A percentile compares a stretch with the other conserved stretches of the same genome.
Evolutionary conservation across 2,329 filamentous ascomycete species (phyloP).

Genomic region (Calonectria hongkongensis): DNA sequence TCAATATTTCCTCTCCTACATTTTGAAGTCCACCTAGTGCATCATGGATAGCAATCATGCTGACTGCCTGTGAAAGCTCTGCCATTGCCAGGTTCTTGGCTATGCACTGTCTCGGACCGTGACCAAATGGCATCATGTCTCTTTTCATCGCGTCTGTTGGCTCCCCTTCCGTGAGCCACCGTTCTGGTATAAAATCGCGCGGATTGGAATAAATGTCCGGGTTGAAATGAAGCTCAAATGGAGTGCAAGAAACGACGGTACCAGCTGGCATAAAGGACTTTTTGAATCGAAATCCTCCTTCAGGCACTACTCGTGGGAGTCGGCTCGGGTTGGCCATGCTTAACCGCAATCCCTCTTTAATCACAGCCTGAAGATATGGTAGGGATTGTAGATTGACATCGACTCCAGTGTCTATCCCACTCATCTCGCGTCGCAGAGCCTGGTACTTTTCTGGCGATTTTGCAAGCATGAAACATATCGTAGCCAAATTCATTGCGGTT

Average conservation of each 20-base stretch:
- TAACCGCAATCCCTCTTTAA: slow-evolving; percentile 70
- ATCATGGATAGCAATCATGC: slow-evolving; percentile 9
- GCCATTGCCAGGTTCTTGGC: slow-evolving; percentile 67
- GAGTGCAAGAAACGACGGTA: slow-evolving; percentile 66
- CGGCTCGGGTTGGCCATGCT: slow-evolving; percentile 71
- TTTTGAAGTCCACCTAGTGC: slow-evolving; percentile 1
- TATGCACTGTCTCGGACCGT: slow-evolving; percentile 69
- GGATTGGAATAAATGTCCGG: slow-evolving; percentile 65
- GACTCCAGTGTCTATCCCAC: background rate
- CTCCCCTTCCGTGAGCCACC: slow-evolving; percentile 60
- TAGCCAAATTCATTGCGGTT: slow-evolving; percentile 70
- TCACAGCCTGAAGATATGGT: slow-evolving; percentile 64
- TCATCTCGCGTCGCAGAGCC: slow-evolving; percentile 25
- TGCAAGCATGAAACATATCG: slow-evolving; percentile 66
- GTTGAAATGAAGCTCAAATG: slow-evolving; percentile 68
- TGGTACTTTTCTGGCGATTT: slow-evolving; percentile 61
- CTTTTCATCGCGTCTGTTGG: slow-evolving; percentile 48
- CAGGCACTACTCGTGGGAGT: slow-evolving; percentile 68
- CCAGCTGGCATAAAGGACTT: slow-evolving; percentile 63
- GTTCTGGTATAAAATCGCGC: slow-evolving; percentile 65
- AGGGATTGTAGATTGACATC: slow-evolving; percentile 60
- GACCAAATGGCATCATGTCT: slow-evolving; percentile 69
- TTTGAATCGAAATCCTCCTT: slow-evolving; percentile 52
- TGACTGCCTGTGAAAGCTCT: slow-evolving; percentile 58
- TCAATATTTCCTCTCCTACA: slow-evolving; percentile 17